phyloP scores from a whole-genome alignment of 2,329 filamentous ascomycete genomes.

The Hymenoscyphus fructigenus region DNA sequence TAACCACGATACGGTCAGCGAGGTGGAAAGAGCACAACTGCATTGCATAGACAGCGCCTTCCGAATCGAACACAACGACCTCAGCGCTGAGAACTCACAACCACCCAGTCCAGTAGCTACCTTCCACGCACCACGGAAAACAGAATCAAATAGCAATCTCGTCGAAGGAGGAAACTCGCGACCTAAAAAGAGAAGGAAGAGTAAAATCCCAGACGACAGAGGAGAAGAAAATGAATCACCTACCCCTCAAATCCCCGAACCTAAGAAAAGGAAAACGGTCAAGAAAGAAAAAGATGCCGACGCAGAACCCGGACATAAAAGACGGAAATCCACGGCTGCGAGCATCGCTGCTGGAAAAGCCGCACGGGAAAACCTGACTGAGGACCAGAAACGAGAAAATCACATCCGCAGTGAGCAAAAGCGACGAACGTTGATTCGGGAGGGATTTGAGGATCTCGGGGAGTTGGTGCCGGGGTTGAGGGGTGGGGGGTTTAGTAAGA shows the following conservation, averaged over 20 bases:
- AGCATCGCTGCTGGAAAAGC: conserved; percentile 42
- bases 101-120: conserved; percentile 53
- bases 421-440: conserved; percentile 73
- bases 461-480: conserved; percentile 73
- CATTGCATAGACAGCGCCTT: conserved; percentile 55
- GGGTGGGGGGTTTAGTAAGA: conserved; percentile 79
- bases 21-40: conserved; percentile 54
- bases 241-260: conserved; percentile 36
- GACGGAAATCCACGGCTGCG: conserved; percentile 48
- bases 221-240: conserved; percentile 42
- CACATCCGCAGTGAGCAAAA: conserved; percentile 89
- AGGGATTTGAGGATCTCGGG: conserved; percentile 79
- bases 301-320: conserved; percentile 38
- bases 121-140: conserved; percentile 17
- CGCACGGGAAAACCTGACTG: conserved; percentile 63
- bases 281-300: conserved; percentile 33
- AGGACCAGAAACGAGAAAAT: conserved; percentile 81
- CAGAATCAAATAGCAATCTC: conserved; percentile 22
- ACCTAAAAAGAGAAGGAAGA: conserved; percentile 55
- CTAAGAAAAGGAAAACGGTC: conserved; percentile 37
- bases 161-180: conserved; percentile 41
- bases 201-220: conserved; percentile 49
- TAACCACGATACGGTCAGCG: conserved; percentile 57
- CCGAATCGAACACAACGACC: conserved; percentile 39
- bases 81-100: conserved; percentile 59